These are phyloP conservation scores for Suhomyces sp. DNA, from an alignment of 805 yeast species.

Conservation along the genomic window DNA sequence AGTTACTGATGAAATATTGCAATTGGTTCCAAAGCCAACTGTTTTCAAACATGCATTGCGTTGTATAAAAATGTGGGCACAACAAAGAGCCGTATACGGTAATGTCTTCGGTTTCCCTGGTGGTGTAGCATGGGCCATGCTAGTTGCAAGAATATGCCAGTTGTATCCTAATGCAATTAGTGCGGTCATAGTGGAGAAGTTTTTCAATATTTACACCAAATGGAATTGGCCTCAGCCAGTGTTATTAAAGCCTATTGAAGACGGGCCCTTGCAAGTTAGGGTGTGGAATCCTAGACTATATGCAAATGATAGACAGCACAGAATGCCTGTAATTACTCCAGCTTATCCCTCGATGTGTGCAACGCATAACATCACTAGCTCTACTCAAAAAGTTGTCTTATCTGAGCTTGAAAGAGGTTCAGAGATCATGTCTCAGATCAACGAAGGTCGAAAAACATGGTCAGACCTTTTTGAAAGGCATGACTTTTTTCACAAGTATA, in stretches of 20 bases:
- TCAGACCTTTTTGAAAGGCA: slow-evolving; percentile 72
- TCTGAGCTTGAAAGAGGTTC: slow-evolving; percentile 78
- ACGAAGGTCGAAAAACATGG: slow-evolving; percentile 67
- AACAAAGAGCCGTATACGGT: slow-evolving; percentile 88
- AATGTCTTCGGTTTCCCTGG: slow-evolving; percentile 98
- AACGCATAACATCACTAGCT: slow-evolving; percentile 88
- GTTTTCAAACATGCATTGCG: slow-evolving; percentile 91
- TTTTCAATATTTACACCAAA: slow-evolving; percentile 78
- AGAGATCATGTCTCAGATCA: slow-evolving; percentile 67
- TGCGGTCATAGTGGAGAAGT: slow-evolving; percentile 85
- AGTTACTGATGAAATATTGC: slow-evolving; percentile 91
- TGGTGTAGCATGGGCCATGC: slow-evolving; percentile 99
- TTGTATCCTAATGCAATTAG: slow-evolving; percentile 94
- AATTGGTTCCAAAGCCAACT: slow-evolving; percentile 86
- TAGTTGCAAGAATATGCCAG: slow-evolving; percentile 97
- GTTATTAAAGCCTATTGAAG: slow-evolving; percentile 86
- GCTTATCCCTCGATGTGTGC: slow-evolving; percentile 99
- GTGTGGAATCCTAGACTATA: slow-evolving; percentile 96
- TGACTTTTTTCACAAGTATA: slow-evolving; percentile 78
- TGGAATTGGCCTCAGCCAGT: slow-evolving; percentile 99
- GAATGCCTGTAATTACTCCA: slow-evolving; percentile 98
- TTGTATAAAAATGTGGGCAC: slow-evolving; percentile 96
- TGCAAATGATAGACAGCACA: slow-evolving; percentile 83
- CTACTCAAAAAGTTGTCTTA: slow-evolving; percentile 81
- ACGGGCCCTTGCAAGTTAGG: slow-evolving; percentile 93